These are phyloP conservation scores for Neopestalotiopsis sp. DNA, from an alignment of 2,329 filamentous ascomycete genomes.

Conservation along the genomic window DNA sequence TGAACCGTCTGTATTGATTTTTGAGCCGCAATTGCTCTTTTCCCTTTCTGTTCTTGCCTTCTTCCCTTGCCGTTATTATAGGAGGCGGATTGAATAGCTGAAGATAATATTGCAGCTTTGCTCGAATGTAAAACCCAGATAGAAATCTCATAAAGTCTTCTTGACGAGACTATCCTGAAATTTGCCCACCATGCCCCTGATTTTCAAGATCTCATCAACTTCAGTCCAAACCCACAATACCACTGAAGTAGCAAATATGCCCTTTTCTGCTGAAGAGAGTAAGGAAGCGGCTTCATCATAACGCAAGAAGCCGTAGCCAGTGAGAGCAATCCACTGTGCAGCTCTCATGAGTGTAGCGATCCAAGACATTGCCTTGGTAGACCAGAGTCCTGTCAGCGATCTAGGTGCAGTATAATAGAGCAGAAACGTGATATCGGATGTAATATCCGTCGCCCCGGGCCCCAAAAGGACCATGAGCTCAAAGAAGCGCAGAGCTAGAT, in stretches of 20 bases:
- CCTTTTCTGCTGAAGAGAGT: background rate
- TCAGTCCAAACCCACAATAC: slow-evolving; percentile 14
- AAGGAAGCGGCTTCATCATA: background rate
- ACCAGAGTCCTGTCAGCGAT: background rate
- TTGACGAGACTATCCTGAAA: background rate
- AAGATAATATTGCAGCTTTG: no score
- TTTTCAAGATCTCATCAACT: slow-evolving; percentile 12
- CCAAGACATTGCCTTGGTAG: slow-evolving; percentile 5
- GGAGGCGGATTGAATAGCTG: no score
- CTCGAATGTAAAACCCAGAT: background rate
- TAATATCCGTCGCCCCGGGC: slow-evolving; percentile 12
- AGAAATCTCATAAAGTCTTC: background rate
- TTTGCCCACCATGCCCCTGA: slow-evolving; percentile 13
- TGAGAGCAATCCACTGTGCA: slow-evolving; percentile 1
- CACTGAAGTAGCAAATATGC: background rate
- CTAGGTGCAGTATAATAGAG: slow-evolving; percentile 10
- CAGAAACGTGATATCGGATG: slow-evolving; percentile 10
- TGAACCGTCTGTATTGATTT: no score
- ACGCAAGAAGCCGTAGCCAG: background rate
- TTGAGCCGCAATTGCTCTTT: no score
- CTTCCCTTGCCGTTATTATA: no score
- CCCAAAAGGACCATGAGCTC: slow-evolving; percentile 12
- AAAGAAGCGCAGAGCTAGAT: slow-evolving; percentile 5
- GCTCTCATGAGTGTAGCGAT: background rate
- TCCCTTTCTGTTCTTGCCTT: no score